phyloP scores from a whole-genome alignment of 805 yeast species.

The Ogataea nakhonphanomensis region DNA sequence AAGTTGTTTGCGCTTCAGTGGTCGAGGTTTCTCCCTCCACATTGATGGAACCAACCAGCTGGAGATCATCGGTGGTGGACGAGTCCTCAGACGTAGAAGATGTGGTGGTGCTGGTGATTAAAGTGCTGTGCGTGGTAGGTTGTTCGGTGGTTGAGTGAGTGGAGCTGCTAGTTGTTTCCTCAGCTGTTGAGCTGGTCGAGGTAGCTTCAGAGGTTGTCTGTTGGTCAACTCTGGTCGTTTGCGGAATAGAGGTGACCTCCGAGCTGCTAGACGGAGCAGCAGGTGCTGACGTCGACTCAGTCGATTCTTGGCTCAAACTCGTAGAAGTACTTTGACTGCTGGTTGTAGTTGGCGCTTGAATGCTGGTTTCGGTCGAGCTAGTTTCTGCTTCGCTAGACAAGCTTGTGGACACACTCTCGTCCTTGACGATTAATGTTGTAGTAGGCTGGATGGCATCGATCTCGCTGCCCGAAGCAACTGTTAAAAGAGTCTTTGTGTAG shows the following conservation, averaged over 20 bases:
- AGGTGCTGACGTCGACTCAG: constrained; percentile 14
- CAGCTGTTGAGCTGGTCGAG: constrained; percentile 6
- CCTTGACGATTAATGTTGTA: constrained; percentile 17
- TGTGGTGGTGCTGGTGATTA: constrained; percentile 3
- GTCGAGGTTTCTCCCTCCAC: background rate
- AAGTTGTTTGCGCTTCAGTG: background rate
- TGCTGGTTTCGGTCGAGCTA: constrained; percentile 7
- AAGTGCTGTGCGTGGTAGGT: too few relatives aligned
- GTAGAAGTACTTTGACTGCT: constrained; percentile 19
- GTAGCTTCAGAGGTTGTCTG: background rate
- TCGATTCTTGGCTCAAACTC: constrained; percentile 19
- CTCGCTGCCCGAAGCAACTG: constrained; percentile 33
- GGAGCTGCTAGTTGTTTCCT: background rate
- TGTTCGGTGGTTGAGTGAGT: background rate
- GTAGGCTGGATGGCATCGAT: constrained; percentile 14
- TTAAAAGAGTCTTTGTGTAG: constrained; percentile 44
- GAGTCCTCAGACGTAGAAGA: background rate
- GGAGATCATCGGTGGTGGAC: background rate
- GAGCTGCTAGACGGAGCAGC: constrained; percentile 13
- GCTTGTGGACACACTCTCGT: constrained; percentile 8
- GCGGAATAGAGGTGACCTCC: constrained; percentile 12
- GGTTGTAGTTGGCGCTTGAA: constrained; percentile 16
- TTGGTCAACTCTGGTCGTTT: background rate
- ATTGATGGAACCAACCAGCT: background rate
- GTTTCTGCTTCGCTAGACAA: constrained; percentile 4